A percentile compares a stretch with the other conserved stretches of the same genome.
These are phyloP conservation scores for Mariannaea sp. DNA, from an alignment of 2,329 filamentous ascomycete species.

Conservation along the genomic window DNA sequence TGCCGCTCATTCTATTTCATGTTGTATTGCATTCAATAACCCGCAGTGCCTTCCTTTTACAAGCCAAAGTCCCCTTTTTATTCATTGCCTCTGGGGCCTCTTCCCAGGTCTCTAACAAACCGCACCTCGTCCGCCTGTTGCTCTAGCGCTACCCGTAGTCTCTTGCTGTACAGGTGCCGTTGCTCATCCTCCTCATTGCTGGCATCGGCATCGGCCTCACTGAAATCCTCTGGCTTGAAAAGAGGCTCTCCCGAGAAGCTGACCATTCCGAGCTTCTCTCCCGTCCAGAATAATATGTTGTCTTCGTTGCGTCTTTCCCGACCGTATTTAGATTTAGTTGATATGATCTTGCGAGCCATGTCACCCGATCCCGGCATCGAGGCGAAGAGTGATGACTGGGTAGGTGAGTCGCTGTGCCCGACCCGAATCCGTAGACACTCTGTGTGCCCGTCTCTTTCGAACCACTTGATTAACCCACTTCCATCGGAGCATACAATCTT, in stretches of 20 bases:
- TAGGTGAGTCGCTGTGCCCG: constrained; percentile 56
- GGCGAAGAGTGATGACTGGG: constrained; percentile 55
- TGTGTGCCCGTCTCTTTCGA: constrained; percentile 79
- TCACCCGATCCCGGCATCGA: constrained; percentile 65
- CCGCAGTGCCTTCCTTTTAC: constrained; percentile 13
- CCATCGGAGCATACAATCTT: constrained; percentile 84
- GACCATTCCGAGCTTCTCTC: constrained; percentile 78
- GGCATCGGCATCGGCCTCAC: constrained; percentile 51
- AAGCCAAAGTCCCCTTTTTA: neutral
- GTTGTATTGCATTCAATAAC: constrained; percentile 1
- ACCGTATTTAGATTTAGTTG: constrained; percentile 52
- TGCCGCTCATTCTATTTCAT: neutral
- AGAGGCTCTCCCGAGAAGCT: constrained; percentile 61
- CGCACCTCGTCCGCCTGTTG: constrained; percentile 78
- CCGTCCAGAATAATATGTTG: constrained; percentile 85
- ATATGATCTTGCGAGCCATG: constrained; percentile 79
- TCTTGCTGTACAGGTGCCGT: constrained; percentile 66
- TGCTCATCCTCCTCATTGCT: constrained; percentile 55
- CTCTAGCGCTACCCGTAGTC: constrained; percentile 76
- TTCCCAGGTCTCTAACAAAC: constrained; percentile 69
- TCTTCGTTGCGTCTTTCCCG: constrained; percentile 56
- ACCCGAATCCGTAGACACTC: constrained; percentile 61
- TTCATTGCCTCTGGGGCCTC: constrained; percentile 7
- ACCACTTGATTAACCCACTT: constrained; percentile 84
- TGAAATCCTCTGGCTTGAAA: constrained; percentile 57